phyloP scores from a whole-genome alignment of 257 asterid species.

The Solanum arcanum region DNA sequence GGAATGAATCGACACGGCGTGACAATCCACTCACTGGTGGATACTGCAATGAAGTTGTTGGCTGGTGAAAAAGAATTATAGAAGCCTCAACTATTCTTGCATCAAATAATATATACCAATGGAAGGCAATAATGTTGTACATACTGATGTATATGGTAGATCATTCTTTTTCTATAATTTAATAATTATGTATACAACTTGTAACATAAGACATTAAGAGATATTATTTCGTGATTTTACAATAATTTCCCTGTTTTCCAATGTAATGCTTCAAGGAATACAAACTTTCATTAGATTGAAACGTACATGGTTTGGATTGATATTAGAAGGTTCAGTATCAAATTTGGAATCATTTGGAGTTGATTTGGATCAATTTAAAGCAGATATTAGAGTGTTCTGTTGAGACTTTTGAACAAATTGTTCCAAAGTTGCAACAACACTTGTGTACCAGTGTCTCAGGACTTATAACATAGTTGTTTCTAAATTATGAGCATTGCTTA shows the following conservation, averaged over 20 bases:
- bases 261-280: not conserved
- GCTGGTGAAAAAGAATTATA: constrained; percentile 10
- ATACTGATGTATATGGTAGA: not conserved
- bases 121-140: not conserved
- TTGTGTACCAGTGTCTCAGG: not conserved
- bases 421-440: not conserved
- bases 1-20: constrained; percentile 58
- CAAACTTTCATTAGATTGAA: not conserved
- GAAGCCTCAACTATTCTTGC: not conserved
- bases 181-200: not conserved
- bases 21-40: constrained; percentile 49
- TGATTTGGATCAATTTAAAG: not conserved
- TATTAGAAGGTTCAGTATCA: not conserved
- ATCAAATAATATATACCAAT: not conserved
- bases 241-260: not conserved
- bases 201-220: not conserved
- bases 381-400: not conserved
- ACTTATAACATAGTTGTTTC: not conserved
- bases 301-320: not conserved
- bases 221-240: not conserved
- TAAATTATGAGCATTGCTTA: not conserved
- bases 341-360: not conserved
- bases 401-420: accelerated
- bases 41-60: constrained; percentile 46
- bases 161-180: constrained; percentile 1